phyloP scores from a whole-genome alignment of 768 basidiomycete species.

The Lentinula sp. region DNA sequence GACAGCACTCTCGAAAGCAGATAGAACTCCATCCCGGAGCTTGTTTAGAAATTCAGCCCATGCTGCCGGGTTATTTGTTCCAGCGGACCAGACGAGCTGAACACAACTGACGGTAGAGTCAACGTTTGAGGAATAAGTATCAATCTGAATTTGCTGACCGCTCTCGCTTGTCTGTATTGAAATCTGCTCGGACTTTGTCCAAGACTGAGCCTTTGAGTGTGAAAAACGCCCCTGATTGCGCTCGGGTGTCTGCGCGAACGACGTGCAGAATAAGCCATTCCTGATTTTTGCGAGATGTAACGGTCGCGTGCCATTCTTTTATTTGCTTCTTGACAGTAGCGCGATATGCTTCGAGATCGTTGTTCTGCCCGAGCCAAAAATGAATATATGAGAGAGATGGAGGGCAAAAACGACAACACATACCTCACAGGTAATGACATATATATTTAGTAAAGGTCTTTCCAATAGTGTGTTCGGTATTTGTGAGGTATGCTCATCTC shows the following conservation, averaged over 20 bases:
- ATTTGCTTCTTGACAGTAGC: conserved; percentile 76
- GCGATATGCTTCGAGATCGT: conserved; percentile 71
- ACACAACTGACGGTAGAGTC: conserved; percentile 51
- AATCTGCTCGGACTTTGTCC: conserved; percentile 89
- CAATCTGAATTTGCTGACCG: conserved; percentile 37
- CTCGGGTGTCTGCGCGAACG: conserved; percentile 62
- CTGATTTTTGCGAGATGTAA: conserved; percentile 69
- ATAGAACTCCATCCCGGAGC: conserved; percentile 85
- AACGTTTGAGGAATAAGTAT: conserved; percentile 8
- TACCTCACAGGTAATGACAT: conserved; percentile 87
- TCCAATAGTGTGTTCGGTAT: conserved; percentile 75
- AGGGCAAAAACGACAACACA: conserved; percentile 6
- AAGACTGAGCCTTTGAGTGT: conserved; percentile 80
- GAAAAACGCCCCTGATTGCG: conserved; percentile 62
- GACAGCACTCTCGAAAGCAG: conserved; percentile 77
- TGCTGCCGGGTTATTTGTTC: conserved; percentile 65
- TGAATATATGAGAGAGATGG: background rate
- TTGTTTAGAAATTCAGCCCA: conserved; percentile 89
- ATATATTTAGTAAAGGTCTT: conserved; percentile 81
- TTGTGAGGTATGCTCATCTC: conserved; percentile 73
- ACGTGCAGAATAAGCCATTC: conserved; percentile 94
- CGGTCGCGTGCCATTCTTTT: conserved; percentile 79
- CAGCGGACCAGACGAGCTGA: conserved; percentile 71
- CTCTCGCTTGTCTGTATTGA: conserved; percentile 85
- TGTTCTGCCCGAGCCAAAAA: conserved; percentile 31